Conservation (phyloP, 139 green algal genomes). For the Astrephomene gubernaculifera region DNA sequence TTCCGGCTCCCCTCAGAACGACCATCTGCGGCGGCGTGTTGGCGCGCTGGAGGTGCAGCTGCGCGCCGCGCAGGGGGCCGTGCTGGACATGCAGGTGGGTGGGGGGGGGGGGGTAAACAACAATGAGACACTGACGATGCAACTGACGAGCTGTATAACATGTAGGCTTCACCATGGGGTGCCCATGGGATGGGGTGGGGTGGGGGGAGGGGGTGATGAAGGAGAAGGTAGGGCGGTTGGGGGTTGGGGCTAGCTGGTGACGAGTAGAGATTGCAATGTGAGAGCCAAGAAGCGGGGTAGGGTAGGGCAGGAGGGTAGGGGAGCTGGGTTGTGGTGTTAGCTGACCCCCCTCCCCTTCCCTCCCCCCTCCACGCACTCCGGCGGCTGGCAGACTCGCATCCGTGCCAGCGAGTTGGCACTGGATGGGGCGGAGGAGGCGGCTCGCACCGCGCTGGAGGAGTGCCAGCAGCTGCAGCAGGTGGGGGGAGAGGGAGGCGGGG, state of each 20-base stretch:
- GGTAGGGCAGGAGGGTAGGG: no score
- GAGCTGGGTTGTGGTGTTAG: not conserved
- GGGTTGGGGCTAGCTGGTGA: no score
- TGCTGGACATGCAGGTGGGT: conserved; percentile 47
- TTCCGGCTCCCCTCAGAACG: not conserved
- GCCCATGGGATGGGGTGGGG: no score
- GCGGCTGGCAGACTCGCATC: conserved; percentile 10
- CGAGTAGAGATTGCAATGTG: no score
- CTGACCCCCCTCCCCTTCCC: not conserved
- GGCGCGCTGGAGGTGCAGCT: conserved; percentile 36
- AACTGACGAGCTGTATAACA: no score
- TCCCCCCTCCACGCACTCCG: not conserved
- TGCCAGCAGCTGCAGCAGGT: conserved; percentile 45
- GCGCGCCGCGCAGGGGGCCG: not conserved
- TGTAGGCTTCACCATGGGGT: no score
- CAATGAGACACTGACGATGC: no score
- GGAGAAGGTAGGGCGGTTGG: no score
- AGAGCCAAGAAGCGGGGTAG: no score
- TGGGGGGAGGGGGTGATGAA: no score
- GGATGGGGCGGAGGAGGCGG: conserved; percentile 31
- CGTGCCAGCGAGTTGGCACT: conserved; percentile 25
- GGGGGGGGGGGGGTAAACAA: no score
- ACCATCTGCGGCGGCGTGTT: conserved; percentile 17
- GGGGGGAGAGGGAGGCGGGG: not conserved
- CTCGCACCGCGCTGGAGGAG: conserved; percentile 12